Evolutionary conservation across 495 filamentous ascomycete genomes (phyloP).

Genomic region (Neurospora sp.): DNA sequence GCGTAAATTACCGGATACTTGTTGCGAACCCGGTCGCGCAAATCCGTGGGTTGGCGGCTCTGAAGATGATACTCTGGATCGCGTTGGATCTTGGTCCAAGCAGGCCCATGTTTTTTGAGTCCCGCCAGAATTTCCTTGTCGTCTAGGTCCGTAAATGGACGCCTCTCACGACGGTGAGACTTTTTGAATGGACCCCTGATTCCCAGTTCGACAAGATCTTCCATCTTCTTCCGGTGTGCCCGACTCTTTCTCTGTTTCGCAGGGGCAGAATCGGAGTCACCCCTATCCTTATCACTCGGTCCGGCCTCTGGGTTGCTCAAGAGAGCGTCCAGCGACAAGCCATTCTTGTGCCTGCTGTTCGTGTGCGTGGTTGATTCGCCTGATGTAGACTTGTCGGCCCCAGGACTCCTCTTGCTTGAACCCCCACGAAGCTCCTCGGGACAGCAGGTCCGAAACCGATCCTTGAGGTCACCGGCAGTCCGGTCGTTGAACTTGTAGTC

Average conservation of each 20-base stretch:
- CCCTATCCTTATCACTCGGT: constrained; percentile 7
- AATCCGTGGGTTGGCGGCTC: constrained; percentile 62
- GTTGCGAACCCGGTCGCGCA: constrained; percentile 74
- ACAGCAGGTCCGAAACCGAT: constrained; percentile 72
- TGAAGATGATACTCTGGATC: constrained; percentile 57
- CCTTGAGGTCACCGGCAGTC: constrained; percentile 74
- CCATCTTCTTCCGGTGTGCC: constrained; percentile 42
- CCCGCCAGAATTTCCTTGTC: constrained; percentile 69
- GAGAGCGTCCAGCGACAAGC: constrained; percentile 37
- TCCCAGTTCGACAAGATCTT: constrained; percentile 47
- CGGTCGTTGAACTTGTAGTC: constrained; percentile 67
- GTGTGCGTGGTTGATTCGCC: constrained; percentile 6
- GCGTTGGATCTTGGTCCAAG: constrained; percentile 72
- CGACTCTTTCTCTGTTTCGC: constrained; percentile 34
- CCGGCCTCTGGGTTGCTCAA: constrained; percentile 31
- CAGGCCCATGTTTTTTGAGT: constrained; percentile 61
- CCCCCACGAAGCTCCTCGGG: constrained; percentile 43
- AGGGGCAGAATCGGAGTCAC: constrained; percentile 11
- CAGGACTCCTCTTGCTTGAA: constrained; percentile 16
- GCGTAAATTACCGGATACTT: constrained; percentile 56
- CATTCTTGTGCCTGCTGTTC: constrained; percentile 20
- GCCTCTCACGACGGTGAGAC: constrained; percentile 42
- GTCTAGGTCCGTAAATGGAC: constrained; percentile 63
- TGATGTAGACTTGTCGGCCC: not conserved
- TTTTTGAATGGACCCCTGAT: constrained; percentile 46